phyloP scores from a whole-genome alignment of 495 filamentous ascomycete species.

The Daldinia bambusicola region DNA sequence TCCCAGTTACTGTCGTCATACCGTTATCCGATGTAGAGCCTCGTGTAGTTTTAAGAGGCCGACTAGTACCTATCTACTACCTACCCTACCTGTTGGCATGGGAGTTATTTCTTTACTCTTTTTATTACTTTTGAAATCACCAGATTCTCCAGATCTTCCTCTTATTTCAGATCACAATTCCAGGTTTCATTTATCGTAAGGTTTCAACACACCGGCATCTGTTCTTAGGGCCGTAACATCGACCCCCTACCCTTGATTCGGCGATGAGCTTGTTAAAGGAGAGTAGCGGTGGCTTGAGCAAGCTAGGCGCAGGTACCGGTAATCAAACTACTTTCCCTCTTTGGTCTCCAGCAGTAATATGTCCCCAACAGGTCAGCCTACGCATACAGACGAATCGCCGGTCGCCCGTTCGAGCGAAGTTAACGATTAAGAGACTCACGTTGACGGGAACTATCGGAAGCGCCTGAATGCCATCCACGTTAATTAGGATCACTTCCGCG shows the following conservation, averaged over 20 bases:
- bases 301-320: constrained; percentile 18
- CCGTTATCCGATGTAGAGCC: constrained; percentile 2
- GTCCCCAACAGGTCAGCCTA: constrained; percentile 30
- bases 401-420: constrained; percentile 27
- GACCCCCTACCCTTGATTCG: constrained; percentile 5
- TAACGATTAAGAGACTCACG: constrained; percentile 7
- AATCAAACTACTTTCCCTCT: constrained; percentile 26
- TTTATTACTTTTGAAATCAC: constrained; percentile 3
- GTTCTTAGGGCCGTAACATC: constrained; percentile 30
- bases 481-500: constrained; percentile 40
- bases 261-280: constrained; percentile 21
- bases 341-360: constrained; percentile 25
- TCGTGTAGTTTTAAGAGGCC: constrained; percentile 10
- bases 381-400: constrained; percentile 19
- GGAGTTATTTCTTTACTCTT: constrained; percentile 26
- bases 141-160: constrained; percentile 1
- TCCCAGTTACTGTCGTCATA: constrained; percentile 6
- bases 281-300: constrained; percentile 19
- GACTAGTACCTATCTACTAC: background rate
- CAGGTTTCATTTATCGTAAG: constrained; percentile 18
- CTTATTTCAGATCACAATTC: constrained; percentile 10
- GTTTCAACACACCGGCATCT: constrained; percentile 4
- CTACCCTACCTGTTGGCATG: background rate
- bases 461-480: constrained; percentile 23
- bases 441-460: constrained; percentile 37